Evolutionary conservation across 2,329 filamentous ascomycete species (phyloP).

Genomic region (Cordyceps militaris): DNA sequence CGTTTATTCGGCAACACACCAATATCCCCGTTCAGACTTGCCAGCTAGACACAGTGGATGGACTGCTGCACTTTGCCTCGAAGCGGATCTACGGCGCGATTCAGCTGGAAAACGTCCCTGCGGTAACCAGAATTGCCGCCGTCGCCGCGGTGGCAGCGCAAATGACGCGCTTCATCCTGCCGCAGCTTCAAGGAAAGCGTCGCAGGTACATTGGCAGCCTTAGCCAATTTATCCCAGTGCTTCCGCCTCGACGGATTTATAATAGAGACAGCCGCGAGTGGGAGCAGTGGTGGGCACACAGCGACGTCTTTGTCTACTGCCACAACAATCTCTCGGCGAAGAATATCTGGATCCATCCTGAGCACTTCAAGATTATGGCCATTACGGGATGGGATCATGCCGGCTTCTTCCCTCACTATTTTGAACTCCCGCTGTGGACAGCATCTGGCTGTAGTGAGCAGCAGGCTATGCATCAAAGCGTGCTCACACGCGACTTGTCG

Average conservation of each 20-base stretch:
- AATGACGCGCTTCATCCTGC: background rate
- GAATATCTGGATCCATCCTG: background rate
- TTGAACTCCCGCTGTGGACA: slow-evolving; percentile 2
- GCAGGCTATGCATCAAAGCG: background rate
- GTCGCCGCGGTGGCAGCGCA: background rate
- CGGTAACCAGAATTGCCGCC: background rate
- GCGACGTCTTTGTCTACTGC: background rate
- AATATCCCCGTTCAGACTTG: background rate
- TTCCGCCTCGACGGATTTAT: background rate
- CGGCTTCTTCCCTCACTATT: background rate
- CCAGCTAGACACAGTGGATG: background rate
- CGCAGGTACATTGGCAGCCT: background rate
- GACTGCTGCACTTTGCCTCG: background rate
- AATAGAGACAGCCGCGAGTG: background rate
- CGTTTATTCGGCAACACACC: background rate
- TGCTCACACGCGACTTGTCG: background rate
- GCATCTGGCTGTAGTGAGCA: background rate
- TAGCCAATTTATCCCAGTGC: background rate
- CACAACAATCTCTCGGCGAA: background rate
- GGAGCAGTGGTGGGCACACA: background rate
- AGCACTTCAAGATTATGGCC: background rate
- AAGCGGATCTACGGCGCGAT: background rate
- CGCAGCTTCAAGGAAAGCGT: background rate
- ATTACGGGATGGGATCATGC: background rate
- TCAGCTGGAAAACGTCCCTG: background rate